Base-by-base conservation (phyloP, 768 basidiomycete species). In the Termitomyces bulborhizus region DNA sequence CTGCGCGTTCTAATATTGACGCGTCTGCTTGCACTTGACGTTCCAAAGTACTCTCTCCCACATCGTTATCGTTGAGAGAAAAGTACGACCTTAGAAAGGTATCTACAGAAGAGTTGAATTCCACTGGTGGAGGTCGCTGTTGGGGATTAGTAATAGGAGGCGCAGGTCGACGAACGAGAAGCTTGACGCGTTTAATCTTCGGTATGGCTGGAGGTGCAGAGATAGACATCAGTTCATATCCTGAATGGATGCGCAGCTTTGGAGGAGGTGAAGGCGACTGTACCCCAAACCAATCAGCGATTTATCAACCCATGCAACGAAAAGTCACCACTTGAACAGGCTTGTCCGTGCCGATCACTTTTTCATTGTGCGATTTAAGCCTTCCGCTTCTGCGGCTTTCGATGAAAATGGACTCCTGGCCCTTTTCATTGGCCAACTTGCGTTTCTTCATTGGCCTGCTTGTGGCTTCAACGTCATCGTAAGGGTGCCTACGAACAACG, bases 141-240 rank as follows among this genome's bases (percentile, higher is more conserved):
- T 65, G 66, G 0, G 88, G 92, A 66, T 86, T 80, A 12, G 90
- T 81, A 42, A 83, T 72, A 1, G 71, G 64, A 3, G 82, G 82
- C 1, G 79, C 76, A 6, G 88, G 89, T 12, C 73, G 73, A 39
- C 85, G 79, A 13, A 92, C 85, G 46, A 89, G 77, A 54, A 88
- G 73, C 61, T 77, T 81, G 46, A 90, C 75, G 51, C 89, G 82
- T 65, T 79, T 84, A 55, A 90, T 76, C 56, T 60, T 68, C 18
- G 64, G 60, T 32, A 24, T 18, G 54, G 45, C 42, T 16, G 62
- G 64, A 15, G 63, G 52, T 34, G 63, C 29, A 46, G 56, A 57
- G 29, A 62, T 54, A 21, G 49, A 50, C 26, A 53, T 36, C 26
- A 42, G 57, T 34, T 11, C 53, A 39, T 31, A 3, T 31, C n/a